phyloP scores from a whole-genome alignment of 2,329 filamentous ascomycete species.

The Ceratocystis colombiana region DNA sequence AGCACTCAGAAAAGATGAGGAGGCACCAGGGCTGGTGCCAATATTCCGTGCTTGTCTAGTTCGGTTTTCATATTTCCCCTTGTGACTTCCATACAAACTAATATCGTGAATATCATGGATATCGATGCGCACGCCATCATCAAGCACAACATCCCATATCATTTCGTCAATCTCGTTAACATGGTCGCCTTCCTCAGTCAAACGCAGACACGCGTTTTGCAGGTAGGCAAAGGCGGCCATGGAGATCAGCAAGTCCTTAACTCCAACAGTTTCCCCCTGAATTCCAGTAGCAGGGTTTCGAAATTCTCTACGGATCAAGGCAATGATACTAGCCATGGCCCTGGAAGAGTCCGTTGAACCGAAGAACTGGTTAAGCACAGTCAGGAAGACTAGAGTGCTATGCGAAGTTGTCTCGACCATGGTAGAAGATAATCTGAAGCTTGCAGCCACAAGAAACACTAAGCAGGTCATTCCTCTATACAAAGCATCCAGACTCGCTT shows the following conservation, averaged over 20 bases:
- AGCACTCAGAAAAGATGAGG: neutral
- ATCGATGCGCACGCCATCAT: constrained; percentile 49
- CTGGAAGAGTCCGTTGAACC: constrained; percentile 60
- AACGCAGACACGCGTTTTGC: constrained; percentile 46
- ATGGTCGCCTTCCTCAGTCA: constrained; percentile 41
- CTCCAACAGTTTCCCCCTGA: constrained; percentile 49
- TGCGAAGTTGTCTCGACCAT: constrained; percentile 47
- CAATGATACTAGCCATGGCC: constrained; percentile 57
- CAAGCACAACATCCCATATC: constrained; percentile 56
- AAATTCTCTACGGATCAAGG: constrained; percentile 53
- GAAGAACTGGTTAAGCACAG: constrained; percentile 53
- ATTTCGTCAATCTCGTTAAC: constrained; percentile 44
- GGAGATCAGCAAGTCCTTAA: constrained; percentile 51
- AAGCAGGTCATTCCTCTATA: constrained; percentile 49
- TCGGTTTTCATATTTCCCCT: constrained; percentile 11
- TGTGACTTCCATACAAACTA: constrained; percentile 32
- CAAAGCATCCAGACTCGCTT: constrained; percentile 46
- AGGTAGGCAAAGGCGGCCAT: constrained; percentile 52
- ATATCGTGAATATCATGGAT: constrained; percentile 35
- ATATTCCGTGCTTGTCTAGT: neutral
- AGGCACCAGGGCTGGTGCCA: neutral
- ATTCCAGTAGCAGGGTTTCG: constrained; percentile 51
- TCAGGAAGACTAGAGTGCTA: constrained; percentile 48
- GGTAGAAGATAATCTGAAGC: constrained; percentile 49
- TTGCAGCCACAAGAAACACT: constrained; percentile 51